phyloP scores from a whole-genome alignment of 1,284 basidiomycete genomes.

The Vanrija sp. region DNA sequence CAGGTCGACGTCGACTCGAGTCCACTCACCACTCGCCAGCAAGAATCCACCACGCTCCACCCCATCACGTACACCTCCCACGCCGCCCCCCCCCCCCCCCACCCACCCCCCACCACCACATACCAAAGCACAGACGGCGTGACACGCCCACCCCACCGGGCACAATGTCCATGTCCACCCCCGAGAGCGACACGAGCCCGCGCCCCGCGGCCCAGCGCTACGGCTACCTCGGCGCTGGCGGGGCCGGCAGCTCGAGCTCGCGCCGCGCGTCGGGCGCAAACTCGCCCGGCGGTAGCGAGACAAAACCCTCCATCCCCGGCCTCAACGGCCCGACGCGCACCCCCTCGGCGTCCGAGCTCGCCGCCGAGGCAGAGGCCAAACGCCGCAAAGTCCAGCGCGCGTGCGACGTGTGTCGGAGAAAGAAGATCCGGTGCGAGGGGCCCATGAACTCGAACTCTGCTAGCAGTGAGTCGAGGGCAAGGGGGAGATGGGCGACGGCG shows the following conservation, averaged over 20 bases:
- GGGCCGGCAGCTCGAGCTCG: background rate
- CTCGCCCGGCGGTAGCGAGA: no score
- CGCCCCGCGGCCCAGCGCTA: background rate
- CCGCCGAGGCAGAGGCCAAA: conserved; percentile 22
- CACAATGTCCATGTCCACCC: no score
- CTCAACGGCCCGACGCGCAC: background rate
- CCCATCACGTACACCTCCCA: no score
- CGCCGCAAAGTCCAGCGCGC: conserved; percentile 39
- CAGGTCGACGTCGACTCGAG: no score
- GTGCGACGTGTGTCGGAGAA: conserved; percentile 46
- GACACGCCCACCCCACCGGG: no score
- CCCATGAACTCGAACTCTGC: conserved; percentile 40
- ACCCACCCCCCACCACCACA: no score
- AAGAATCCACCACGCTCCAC: no score
- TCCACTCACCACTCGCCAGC: no score
- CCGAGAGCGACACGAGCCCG: no score
- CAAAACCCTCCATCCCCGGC: background rate
- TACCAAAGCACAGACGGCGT: no score
- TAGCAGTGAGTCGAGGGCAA: conserved; percentile 28
- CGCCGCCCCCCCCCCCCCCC: no score
- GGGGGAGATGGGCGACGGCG: background rate
- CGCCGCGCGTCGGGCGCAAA: background rate
- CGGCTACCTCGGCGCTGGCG: no score
- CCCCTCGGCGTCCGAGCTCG: conserved; percentile 10
- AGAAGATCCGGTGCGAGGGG: conserved; percentile 50